Evolutionary conservation across 2,329 filamentous ascomycete species (phyloP).

Genomic region (Sporothrix schenckii): DNA sequence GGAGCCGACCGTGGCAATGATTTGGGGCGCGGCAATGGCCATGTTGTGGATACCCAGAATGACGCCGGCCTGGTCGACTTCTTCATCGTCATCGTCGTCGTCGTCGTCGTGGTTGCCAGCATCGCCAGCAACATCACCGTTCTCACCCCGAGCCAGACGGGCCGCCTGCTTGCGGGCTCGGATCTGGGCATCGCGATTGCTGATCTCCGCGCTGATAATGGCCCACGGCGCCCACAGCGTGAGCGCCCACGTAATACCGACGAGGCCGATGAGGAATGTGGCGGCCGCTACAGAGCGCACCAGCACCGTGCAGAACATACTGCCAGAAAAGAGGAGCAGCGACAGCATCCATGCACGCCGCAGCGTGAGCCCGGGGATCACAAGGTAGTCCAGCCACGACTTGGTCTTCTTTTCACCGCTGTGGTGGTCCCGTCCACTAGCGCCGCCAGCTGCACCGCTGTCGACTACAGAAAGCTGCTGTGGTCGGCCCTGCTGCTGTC

Average conservation of each 20-base stretch:
- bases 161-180: slow-evolving; percentile 45
- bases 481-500: neutral
- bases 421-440: neutral
- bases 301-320: slow-evolving; percentile 83
- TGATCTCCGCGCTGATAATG: slow-evolving; percentile 90
- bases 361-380: slow-evolving; percentile 82
- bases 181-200: slow-evolving; percentile 69
- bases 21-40: slow-evolving; percentile 86
- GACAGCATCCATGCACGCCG: slow-evolving; percentile 85
- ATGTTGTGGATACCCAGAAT: slow-evolving; percentile 96
- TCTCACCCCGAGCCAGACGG: slow-evolving; percentile 2
- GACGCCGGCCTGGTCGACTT: slow-evolving; percentile 79
- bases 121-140: slow-evolving; percentile 39
- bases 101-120: slow-evolving; percentile 32
- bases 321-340: slow-evolving; percentile 77
- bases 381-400: slow-evolving; percentile 62
- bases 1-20: slow-evolving; percentile 82
- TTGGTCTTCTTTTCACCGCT: slow-evolving; percentile 45
- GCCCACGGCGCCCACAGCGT: slow-evolving; percentile 95
- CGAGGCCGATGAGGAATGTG: slow-evolving; percentile 74
- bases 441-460: neutral
- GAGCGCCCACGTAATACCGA: slow-evolving; percentile 90
- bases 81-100: slow-evolving; percentile 45
- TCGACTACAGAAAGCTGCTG: slow-evolving; percentile 7
- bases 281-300: slow-evolving; percentile 71